phyloP scores from a whole-genome alignment of 805 yeast species.

The Yamadazyma takamatsuzukensis region DNA sequence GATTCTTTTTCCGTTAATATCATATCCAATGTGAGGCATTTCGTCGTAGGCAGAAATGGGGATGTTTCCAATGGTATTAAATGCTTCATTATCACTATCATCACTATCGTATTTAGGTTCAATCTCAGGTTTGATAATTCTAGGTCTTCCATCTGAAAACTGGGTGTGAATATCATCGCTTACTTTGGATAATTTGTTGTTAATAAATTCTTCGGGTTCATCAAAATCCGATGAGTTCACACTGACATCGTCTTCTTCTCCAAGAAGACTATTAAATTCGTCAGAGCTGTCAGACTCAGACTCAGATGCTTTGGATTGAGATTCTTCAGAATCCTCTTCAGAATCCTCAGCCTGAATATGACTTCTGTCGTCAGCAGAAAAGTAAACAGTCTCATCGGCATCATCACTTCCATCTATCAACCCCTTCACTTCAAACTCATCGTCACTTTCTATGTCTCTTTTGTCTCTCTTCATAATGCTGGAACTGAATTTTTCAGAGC shows the following conservation, averaged over 20 bases:
- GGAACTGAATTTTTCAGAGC: too few species aligned
- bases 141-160: slow-evolving; percentile 75
- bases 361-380: slow-evolving; percentile 18
- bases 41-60: slow-evolving; percentile 94
- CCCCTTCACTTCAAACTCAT: slow-evolving; percentile 32
- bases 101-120: slow-evolving; percentile 94
- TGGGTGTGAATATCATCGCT: slow-evolving; percentile 36
- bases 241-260: slow-evolving; percentile 47
- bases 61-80: slow-evolving; percentile 88
- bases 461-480: slow-evolving; percentile 7
- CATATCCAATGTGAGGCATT: slow-evolving; percentile 96
- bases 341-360: slow-evolving; percentile 24
- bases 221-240: slow-evolving; percentile 43
- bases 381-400: slow-evolving; percentile 15
- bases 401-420: slow-evolving; percentile 27
- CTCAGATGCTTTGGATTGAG: not conserved
- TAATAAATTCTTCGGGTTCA: slow-evolving; percentile 49
- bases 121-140: slow-evolving; percentile 82
- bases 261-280: slow-evolving; percentile 60
- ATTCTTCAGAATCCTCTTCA: slow-evolving; percentile 23
- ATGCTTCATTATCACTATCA: slow-evolving; percentile 77
- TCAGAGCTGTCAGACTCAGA: slow-evolving; percentile 49
- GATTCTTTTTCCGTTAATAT: slow-evolving; percentile 94
- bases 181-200: slow-evolving; percentile 46
- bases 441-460: slow-evolving; percentile 19